Conservation (phyloP, 2,329 filamentous ascomycete genomes). For the Albophoma yamanashiensis region DNA sequence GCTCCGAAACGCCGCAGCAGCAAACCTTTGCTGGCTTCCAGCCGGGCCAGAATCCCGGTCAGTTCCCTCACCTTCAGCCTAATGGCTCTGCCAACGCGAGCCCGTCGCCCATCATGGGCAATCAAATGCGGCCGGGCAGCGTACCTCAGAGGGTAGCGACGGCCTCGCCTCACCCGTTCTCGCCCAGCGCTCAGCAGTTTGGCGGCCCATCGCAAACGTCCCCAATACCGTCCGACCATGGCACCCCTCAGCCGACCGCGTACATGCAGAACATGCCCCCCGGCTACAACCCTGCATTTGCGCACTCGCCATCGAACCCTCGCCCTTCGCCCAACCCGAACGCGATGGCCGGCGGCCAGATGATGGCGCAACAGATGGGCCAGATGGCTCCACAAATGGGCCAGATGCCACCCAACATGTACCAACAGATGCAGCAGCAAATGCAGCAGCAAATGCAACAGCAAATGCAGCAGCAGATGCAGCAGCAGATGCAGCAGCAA, state of each 20-base stretch:
- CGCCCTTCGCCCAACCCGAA: constrained; percentile 45
- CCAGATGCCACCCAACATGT: constrained; percentile 34
- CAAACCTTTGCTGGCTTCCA: constrained; percentile 62
- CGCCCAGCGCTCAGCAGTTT: constrained; percentile 64
- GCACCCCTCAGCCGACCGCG: constrained; percentile 64
- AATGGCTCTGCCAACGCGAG: constrained; percentile 75
- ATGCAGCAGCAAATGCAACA: constrained; percentile 33
- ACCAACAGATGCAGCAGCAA: constrained; percentile 29
- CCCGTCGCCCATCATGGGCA: constrained; percentile 85
- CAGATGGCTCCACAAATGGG: constrained; percentile 36
- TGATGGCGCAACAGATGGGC: constrained; percentile 43
- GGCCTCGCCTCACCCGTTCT: constrained; percentile 85
- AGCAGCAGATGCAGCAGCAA: constrained; percentile 27
- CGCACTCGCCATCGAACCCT: constrained; percentile 43
- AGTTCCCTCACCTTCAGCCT: constrained; percentile 75
- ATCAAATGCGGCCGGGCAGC: constrained; percentile 60
- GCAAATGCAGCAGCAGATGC: constrained; percentile 53
- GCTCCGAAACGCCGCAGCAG: constrained; percentile 86
- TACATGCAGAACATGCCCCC: constrained; percentile 53
- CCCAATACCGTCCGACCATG: constrained; percentile 65
- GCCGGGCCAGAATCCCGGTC: constrained; percentile 49
- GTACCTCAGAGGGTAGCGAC: constrained; percentile 78
- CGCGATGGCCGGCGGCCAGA: constrained; percentile 38
- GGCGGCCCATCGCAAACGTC: constrained; percentile 55
- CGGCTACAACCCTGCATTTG: constrained; percentile 48